Evolutionary conservation across 2,329 filamentous ascomycete genomes (phyloP).

Genomic region (Colletotrichum endophyticum): DNA sequence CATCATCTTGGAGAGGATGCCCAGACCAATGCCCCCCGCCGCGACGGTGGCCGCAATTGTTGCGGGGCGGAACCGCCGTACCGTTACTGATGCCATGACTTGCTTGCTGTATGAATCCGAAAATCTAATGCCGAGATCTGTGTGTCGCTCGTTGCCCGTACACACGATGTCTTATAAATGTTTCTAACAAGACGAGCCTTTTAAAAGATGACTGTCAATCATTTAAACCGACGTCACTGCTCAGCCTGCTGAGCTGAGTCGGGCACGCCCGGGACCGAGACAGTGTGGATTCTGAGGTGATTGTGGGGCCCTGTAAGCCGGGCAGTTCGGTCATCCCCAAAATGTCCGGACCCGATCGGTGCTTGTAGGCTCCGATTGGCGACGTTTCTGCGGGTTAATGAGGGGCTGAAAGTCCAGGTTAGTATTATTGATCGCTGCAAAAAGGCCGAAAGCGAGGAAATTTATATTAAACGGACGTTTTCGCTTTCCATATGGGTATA

Average conservation of each 20-base stretch:
- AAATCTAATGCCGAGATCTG: not conserved
- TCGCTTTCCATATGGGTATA: not conserved
- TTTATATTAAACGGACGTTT: not conserved
- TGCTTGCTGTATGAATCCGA: not conserved
- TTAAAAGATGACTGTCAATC: not conserved
- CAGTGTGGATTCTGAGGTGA: not conserved
- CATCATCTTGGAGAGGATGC: conserved; percentile 24
- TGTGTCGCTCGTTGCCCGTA: not conserved
- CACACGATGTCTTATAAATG: not conserved
- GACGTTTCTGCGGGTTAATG: not conserved
- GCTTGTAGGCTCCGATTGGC: not conserved
- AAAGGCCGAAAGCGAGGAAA: not conserved
- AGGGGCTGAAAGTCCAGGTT: not conserved
- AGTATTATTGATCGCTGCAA: not conserved
- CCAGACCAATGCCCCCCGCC: conserved; percentile 1
- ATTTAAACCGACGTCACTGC: not conserved
- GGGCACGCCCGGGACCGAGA: not conserved
- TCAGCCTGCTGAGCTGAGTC: not conserved
- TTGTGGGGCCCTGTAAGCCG: not conserved
- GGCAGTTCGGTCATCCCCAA: conserved; percentile 18
- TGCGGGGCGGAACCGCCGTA: conserved; percentile 20
- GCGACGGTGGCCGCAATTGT: conserved; percentile 27
- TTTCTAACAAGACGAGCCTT: fast-evolving
- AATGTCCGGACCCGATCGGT: conserved; percentile 15
- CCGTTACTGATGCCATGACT: conserved; percentile 3